Evolutionary conservation across 345 rosid species (phyloP), one percentile per base, ranked within the genome.

Genomic region (Balakata baccata): DNA sequence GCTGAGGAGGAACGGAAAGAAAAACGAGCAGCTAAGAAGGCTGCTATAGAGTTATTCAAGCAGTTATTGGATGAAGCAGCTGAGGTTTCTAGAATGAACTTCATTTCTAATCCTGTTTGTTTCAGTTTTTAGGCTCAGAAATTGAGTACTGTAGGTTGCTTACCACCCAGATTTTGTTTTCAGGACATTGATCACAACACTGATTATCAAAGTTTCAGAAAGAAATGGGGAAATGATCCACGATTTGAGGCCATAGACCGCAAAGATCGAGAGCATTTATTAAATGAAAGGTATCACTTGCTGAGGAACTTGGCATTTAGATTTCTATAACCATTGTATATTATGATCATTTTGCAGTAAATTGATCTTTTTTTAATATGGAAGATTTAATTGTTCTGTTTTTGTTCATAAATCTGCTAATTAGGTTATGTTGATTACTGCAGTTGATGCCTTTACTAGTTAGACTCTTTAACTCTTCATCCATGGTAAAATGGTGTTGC

Each of bases 1-100:
- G 99, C 99, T 75, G 97, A 91, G 86, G 99, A 92, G 81, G 94
- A 95, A 68, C 96, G 99, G 69, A 90, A 85, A 83, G 99, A 95
- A 83, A 94, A 91, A 77, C 89, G 98, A 71, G 99, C 99, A 61
- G 97, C 97, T 80, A 98, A 92, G 85, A 95, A 87, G 87, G 94
- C 93, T 80, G 96, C 96, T 64, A 76, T 91, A 74, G 98, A 91
- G 80, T 92, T 93, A 78, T 95, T 92, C 84, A 95, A 75, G 86
- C 89, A 89, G 85, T 83, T 95, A 75, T 83, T 95, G 70, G 94
- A 89, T 65, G 96, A 92, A 82, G 93, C 88, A 59, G 81, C 85
- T 38, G 81, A 83, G 89, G 99, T 89, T 79, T 65, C 68, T n/a
- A 69, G 23, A 7, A 39, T 66, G 69, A 18, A 63, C 43, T 65